Conservation (phyloP, 1,139 yeast genomes). For the Hansenula sp. region DNA sequence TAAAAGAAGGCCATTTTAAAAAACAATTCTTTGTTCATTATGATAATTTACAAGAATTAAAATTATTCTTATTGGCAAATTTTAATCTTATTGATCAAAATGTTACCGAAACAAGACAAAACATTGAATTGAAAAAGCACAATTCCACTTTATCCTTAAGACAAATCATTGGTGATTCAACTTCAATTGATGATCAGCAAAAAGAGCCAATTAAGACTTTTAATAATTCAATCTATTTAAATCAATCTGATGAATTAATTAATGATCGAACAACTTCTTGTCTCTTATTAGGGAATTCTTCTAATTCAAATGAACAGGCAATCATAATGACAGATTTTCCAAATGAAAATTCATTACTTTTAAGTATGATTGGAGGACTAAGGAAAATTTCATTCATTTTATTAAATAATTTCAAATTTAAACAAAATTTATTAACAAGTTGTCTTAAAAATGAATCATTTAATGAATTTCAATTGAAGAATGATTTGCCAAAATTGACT, state of each 20-base stretch:
- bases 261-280: constrained; percentile 15
- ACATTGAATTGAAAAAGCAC: constrained; percentile 13
- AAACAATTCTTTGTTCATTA: constrained; percentile 38
- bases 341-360: constrained; percentile 28
- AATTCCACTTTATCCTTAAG: constrained; percentile 19
- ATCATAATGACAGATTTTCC: no score
- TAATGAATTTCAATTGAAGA: constrained; percentile 9
- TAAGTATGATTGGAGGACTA: constrained; percentile 50
- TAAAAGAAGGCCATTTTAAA: constrained; percentile 28
- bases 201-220: no score
- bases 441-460: constrained; percentile 8
- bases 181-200: constrained; percentile 1
- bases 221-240: constrained; percentile 18
- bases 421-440: constrained; percentile 10
- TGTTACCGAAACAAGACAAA: constrained; percentile 13
- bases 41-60: constrained; percentile 41
- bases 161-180: constrained; percentile 14
- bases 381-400: constrained; percentile 40
- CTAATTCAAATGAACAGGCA: no score
- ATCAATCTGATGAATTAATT: constrained; percentile 15
- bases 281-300: constrained; percentile 30
- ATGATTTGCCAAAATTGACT: constrained; percentile 16
- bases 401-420: constrained; percentile 18
- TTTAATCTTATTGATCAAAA: constrained; percentile 29
- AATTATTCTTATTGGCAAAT: constrained; percentile 29